These are phyloP conservation scores for Phytophthora pseudosyringae DNA, from an alignment of 352 stramenopile species.

Conservation along the genomic window DNA sequence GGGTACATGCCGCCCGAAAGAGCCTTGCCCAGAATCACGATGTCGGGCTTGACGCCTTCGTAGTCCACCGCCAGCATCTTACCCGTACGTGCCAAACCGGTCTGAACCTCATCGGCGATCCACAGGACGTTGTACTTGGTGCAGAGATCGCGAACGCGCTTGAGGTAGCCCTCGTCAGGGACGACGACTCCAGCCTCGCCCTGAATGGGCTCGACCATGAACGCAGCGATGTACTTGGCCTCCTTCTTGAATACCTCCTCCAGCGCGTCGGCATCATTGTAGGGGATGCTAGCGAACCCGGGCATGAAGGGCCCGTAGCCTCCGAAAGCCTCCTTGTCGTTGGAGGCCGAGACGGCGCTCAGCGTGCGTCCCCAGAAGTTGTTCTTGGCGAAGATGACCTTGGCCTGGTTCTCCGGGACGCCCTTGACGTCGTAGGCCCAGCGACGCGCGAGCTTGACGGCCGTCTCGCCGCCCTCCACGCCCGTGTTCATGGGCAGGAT, in stretches of 20 bases:
- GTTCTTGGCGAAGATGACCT: slow-evolving; percentile 97
- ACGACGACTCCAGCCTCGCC: slow-evolving; percentile 82
- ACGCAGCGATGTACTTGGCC: slow-evolving; percentile 93
- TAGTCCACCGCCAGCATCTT: slow-evolving; percentile 97
- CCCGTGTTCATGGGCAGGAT: slow-evolving; percentile 99
- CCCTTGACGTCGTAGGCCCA: slow-evolving; percentile 99
- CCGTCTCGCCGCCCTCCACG: slow-evolving; percentile 98
- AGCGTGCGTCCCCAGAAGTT: slow-evolving; percentile 99
- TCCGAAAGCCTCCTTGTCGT: slow-evolving; percentile 87
- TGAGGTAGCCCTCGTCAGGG: slow-evolving; percentile 82
- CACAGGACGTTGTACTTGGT: slow-evolving; percentile 98
- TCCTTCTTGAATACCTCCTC: slow-evolving; percentile 84
- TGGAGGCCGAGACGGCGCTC: slow-evolving; percentile 96
- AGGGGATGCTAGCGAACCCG: slow-evolving; percentile 93
- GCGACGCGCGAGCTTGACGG: slow-evolving; percentile 95
- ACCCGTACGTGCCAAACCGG: slow-evolving; percentile 96
- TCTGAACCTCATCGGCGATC: slow-evolving; percentile 99
- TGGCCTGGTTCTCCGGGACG: slow-evolving; percentile 90
- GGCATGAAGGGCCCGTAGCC: slow-evolving; percentile 99
- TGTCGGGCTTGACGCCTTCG: slow-evolving; percentile 97
- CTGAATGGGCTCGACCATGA: slow-evolving; percentile 99
- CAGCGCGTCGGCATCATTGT: slow-evolving; percentile 94
- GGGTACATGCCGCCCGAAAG: slow-evolving; percentile 98
- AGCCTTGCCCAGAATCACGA: slow-evolving; percentile 97
- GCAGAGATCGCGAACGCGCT: slow-evolving; percentile 90